phyloP scores from a whole-genome alignment of 345 rosid genomes.

The Lenwebbia sp. region DNA sequence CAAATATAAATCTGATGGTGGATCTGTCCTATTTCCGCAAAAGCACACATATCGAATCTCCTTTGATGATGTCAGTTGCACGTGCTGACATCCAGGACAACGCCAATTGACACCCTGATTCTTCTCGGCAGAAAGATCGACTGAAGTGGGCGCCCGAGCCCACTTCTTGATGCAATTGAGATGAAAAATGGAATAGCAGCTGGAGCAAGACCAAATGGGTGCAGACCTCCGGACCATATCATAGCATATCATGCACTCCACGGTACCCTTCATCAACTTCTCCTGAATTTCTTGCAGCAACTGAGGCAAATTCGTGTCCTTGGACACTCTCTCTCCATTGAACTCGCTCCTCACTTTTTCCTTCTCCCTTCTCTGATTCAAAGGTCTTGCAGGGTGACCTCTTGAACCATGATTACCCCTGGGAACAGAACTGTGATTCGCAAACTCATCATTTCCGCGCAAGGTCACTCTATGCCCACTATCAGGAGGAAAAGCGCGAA shows the following conservation, averaged over 20 bases:
- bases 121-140: constrained; percentile 70
- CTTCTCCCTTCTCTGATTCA: constrained; percentile 31
- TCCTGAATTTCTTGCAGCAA: constrained; percentile 91
- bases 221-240: constrained; percentile 83
- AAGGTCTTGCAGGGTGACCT: constrained; percentile 11
- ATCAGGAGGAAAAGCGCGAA: constrained; percentile 12
- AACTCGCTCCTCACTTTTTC: constrained; percentile 16
- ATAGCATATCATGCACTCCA: constrained; percentile 97
- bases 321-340: constrained; percentile 12
- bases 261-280: constrained; percentile 53
- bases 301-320: constrained; percentile 66
- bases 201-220: constrained; percentile 84
- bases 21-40: constrained; percentile 79
- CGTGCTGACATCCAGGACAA: constrained; percentile 95
- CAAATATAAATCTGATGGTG: constrained; percentile 82
- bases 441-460: background rate
- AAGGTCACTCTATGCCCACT: background rate
- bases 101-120: constrained; percentile 91
- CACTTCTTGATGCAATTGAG: constrained; percentile 87
- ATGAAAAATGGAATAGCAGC: constrained; percentile 92
- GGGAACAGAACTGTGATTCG: background rate
- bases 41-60: constrained; percentile 79
- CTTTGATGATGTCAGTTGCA: constrained; percentile 59
- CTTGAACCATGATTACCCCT: constrained; percentile 17
- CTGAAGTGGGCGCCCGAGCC: constrained; percentile 91